phyloP scores from a whole-genome alignment of 1,284 basidiomycete genomes.

The Rhodotorula mucilaginosa region DNA sequence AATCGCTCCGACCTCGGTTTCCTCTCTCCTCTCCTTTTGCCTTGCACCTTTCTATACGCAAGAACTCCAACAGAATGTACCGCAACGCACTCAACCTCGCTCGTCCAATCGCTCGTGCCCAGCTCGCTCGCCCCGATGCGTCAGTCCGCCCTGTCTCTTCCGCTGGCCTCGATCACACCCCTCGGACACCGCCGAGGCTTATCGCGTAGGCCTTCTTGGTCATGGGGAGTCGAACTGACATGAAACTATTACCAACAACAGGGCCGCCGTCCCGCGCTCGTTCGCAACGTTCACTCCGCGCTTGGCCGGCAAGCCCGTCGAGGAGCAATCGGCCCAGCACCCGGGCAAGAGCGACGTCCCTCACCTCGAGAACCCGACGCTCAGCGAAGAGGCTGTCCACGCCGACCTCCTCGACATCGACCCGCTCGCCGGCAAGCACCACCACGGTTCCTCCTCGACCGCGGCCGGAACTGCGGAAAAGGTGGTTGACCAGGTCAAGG shows the following conservation, averaged over 20 bases:
- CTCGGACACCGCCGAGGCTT: no score
- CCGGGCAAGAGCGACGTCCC: constrained; percentile 25
- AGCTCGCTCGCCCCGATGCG: neutral
- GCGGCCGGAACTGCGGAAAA: neutral
- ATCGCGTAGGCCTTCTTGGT: neutral
- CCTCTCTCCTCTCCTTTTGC: neutral
- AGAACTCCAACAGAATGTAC: neutral
- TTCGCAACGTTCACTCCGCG: neutral
- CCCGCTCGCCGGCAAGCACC: constrained; percentile 11
- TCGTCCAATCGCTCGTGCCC: neutral
- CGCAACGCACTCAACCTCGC: neutral
- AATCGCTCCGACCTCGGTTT: neutral
- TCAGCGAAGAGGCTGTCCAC: constrained; percentile 31
- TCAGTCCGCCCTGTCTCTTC: neutral
- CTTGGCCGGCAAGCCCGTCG: neutral
- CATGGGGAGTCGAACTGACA: no score
- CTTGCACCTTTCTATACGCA: neutral
- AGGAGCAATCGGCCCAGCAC: constrained; percentile 23
- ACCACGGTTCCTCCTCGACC: neutral
- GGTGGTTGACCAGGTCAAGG: constrained; percentile 1
- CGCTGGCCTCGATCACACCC: neutral
- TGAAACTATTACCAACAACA: neutral
- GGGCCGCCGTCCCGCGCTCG: neutral
- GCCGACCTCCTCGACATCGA: constrained; percentile 25
- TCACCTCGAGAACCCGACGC: constrained; percentile 35